These are phyloP conservation scores for Xylaria multiplex DNA, from an alignment of 2,329 filamentous ascomycete species.

Conservation along the genomic window DNA sequence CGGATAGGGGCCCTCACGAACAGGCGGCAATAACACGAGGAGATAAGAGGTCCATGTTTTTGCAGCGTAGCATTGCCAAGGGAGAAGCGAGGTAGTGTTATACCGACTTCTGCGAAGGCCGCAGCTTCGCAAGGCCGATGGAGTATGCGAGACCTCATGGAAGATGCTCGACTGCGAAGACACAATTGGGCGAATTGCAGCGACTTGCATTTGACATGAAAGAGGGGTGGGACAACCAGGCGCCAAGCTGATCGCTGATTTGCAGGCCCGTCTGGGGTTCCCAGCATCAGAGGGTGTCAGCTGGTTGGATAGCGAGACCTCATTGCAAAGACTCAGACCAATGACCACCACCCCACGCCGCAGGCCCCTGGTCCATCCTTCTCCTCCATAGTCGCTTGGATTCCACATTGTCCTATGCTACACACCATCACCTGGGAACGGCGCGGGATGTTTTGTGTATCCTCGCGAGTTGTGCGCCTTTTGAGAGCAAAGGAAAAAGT, in stretches of 20 bases:
- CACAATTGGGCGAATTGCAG: constrained; percentile 43
- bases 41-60: constrained; percentile 41
- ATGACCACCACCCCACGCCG: constrained; percentile 33
- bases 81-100: constrained; percentile 44
- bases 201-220: constrained; percentile 36
- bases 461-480: constrained; percentile 48
- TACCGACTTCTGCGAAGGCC: constrained; percentile 41
- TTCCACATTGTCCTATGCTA: constrained; percentile 40
- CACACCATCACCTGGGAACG: constrained; percentile 50
- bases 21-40: constrained; percentile 46
- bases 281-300: constrained; percentile 48
- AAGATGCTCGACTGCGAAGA: constrained; percentile 20
- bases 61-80: constrained; percentile 34
- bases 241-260: constrained; percentile 50
- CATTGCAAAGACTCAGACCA: constrained; percentile 41
- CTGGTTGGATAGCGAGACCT: constrained; percentile 50
- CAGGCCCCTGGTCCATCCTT: constrained; percentile 33
- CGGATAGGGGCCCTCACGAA: constrained; percentile 34
- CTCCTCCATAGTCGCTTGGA: constrained; percentile 36
- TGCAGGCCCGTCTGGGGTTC: constrained; percentile 50
- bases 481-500: constrained; percentile 32
- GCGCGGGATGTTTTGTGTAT: constrained; percentile 42
- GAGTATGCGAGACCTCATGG: constrained; percentile 34
- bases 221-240: constrained; percentile 30
- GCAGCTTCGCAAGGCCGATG: constrained; percentile 34